phyloP scores from a whole-genome alignment of 1,139 yeast species.

The Yamadazyma jaroonii region DNA sequence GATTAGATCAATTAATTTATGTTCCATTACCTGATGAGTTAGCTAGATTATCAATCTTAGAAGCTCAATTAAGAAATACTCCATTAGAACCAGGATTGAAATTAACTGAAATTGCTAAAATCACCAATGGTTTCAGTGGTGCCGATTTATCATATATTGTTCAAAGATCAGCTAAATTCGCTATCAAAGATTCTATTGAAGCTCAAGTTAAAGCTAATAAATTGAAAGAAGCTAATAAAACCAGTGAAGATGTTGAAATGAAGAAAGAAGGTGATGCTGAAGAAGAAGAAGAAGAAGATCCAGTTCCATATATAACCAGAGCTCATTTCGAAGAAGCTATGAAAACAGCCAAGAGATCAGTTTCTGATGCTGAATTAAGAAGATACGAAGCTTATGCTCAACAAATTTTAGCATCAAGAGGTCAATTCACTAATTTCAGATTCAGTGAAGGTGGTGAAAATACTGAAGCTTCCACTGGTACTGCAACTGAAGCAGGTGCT shows the following conservation, averaged over 20 bases:
- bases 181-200: constrained; percentile 96
- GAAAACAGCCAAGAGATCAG: constrained; percentile 98
- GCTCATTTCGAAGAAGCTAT: constrained; percentile 97
- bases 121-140: constrained; percentile 97
- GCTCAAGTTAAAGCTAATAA: constrained; percentile 61
- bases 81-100: constrained; percentile 98
- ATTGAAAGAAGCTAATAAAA: constrained; percentile 33
- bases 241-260: constrained; percentile 62
- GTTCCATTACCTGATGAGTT: constrained; percentile 97
- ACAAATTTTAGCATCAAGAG: constrained; percentile 93
- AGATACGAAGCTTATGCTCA: constrained; percentile 99
- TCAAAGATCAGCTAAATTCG: constrained; percentile 97
- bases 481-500: constrained; percentile 36
- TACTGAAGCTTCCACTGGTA: constrained; percentile 20
- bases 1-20: constrained; percentile 96
- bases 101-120: constrained; percentile 82
- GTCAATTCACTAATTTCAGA: constrained; percentile 77
- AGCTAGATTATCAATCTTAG: constrained; percentile 89
- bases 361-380: constrained; percentile 94
- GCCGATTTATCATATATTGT: constrained; percentile 97
- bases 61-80: constrained; percentile 96
- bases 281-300: constrained; percentile 74
- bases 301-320: constrained; percentile 92
- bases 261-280: constrained; percentile 28
- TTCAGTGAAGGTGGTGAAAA: constrained; percentile 54